These are phyloP conservation scores for Aspergillus sp. DNA, from an alignment of 2,329 filamentous ascomycete species.

Conservation along the genomic window DNA sequence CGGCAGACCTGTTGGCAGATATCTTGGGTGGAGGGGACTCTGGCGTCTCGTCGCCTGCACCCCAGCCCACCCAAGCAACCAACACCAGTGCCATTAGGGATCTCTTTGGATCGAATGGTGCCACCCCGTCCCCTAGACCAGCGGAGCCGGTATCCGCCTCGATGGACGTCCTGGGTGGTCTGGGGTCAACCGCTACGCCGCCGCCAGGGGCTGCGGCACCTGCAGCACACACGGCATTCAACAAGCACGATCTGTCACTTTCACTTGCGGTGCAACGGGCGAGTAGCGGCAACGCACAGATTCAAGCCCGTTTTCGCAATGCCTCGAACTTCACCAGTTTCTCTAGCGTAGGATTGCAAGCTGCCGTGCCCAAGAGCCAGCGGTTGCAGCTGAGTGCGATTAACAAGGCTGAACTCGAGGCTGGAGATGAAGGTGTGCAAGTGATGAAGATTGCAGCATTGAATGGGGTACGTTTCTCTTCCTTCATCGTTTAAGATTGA, in stretches of 20 bases:
- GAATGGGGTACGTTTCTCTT: conserved; percentile 68
- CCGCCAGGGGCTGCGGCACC: conserved; percentile 37
- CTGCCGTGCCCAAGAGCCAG: conserved; percentile 92
- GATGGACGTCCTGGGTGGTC: conserved; percentile 27
- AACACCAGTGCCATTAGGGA: conserved; percentile 81
- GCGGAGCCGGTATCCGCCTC: conserved; percentile 39
- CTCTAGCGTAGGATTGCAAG: conserved; percentile 75
- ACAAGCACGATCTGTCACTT: conserved; percentile 75
- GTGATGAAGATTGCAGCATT: conserved; percentile 79
- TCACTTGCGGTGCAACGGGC: conserved; percentile 76
- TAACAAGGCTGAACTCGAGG: conserved; percentile 67
- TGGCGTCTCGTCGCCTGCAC: conserved; percentile 49
- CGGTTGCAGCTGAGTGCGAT: conserved; percentile 89
- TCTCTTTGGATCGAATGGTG: conserved; percentile 57
- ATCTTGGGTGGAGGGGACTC: conserved; percentile 73
- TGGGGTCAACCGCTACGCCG: conserved; percentile 47
- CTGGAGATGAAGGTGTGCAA: conserved; percentile 79
- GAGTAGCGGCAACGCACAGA: conserved; percentile 61
- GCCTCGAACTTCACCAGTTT: conserved; percentile 58
- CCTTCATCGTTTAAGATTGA: conserved; percentile 1
- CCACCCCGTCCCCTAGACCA: conserved; percentile 43
- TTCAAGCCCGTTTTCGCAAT: conserved; percentile 79
- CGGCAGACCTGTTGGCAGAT: conserved; percentile 81
- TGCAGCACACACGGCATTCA: conserved; percentile 65
- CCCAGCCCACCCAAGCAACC: conserved; percentile 46